These are phyloP conservation scores for Magnolia sinica DNA, from an alignment of 164 flowering plant species.

Conservation along the genomic window DNA sequence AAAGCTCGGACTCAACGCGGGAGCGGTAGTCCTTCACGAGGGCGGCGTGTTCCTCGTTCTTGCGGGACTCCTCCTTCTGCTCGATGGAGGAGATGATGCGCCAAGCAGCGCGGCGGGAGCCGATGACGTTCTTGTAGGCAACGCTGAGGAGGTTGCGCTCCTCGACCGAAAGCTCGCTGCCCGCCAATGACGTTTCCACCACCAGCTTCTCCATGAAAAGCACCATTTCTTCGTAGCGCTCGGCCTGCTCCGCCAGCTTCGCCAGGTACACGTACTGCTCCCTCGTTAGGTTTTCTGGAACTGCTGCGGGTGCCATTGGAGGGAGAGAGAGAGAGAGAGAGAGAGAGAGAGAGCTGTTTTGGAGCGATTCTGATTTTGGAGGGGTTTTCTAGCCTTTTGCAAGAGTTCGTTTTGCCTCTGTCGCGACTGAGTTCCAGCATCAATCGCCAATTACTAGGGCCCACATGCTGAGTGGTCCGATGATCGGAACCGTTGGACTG, in stretches of 20 bases:
- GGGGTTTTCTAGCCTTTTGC: too few species aligned
- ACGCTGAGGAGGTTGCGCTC: conserved; percentile 83
- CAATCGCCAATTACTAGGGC: too few species aligned
- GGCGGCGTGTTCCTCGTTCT: conserved; percentile 65
- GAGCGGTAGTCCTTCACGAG: conserved; percentile 66
- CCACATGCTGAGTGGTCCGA: too few species aligned
- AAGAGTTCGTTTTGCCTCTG: too few species aligned
- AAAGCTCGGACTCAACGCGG: conserved; percentile 58
- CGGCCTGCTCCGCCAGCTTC: conserved; percentile 79
- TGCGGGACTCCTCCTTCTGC: conserved; percentile 74
- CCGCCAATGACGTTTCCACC: conserved; percentile 24
- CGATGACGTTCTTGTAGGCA: conserved; percentile 86
- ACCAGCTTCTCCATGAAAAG: conserved; percentile 73
- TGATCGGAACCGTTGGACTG: too few species aligned
- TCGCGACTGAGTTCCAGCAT: too few species aligned
- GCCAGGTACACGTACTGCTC: conserved; percentile 71
- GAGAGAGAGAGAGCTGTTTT: background rate
- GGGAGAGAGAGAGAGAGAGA: background rate
- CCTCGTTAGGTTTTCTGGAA: conserved; percentile 48
- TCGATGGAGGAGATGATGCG: conserved; percentile 83
- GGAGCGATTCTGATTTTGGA: too few species aligned
- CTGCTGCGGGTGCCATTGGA: conserved; percentile 9
- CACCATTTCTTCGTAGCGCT: conserved; percentile 89
- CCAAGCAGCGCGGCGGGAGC: conserved; percentile 84
- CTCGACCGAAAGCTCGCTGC: conserved; percentile 64